Percentiles rank a stretch among this genome's conserved stretches.
phyloP scores from a whole-genome alignment of 1,284 basidiomycete genomes.

The Anthracocystis walkeri region DNA sequence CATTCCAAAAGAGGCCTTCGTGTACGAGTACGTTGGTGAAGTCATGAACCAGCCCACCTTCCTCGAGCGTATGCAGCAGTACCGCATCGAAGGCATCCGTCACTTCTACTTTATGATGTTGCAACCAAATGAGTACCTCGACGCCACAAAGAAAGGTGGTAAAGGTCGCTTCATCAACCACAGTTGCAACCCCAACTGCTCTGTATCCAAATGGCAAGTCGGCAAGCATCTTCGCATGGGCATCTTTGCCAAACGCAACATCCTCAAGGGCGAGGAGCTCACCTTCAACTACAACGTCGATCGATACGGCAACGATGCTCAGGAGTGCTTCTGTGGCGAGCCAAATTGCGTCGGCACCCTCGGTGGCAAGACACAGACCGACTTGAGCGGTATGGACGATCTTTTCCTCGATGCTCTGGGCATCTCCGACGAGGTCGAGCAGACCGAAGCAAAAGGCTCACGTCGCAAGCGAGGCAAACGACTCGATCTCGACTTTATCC shows the following conservation, averaged over 20 bases:
- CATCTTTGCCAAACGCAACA: constrained; percentile 90
- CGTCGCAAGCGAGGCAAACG: constrained; percentile 92
- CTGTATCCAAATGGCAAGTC: constrained; percentile 99
- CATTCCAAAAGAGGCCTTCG: constrained; percentile 82
- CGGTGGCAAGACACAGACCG: constrained; percentile 98
- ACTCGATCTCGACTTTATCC: constrained; percentile 88
- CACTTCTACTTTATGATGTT: constrained; percentile 99
- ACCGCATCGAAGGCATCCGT: constrained; percentile 89
- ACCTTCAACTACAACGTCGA: constrained; percentile 99
- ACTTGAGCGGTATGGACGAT: constrained; percentile 91
- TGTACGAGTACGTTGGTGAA: constrained; percentile 98
- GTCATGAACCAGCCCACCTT: constrained; percentile 90
- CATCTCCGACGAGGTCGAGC: constrained; percentile 89
- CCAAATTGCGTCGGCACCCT: constrained; percentile 94
- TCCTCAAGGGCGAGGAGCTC: constrained; percentile 87
- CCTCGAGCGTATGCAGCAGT: constrained; percentile 91
- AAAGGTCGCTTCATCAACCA: constrained; percentile 98
- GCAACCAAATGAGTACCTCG: constrained; percentile 98
- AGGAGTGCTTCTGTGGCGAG: constrained; percentile 95
- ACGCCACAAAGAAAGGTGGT: constrained; percentile 96
- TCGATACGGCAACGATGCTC: constrained; percentile 96
- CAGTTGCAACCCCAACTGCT: constrained; percentile 97
- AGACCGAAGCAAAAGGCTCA: constrained; percentile 81
- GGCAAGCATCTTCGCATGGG: constrained; percentile 94
- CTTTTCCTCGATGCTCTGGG: constrained; percentile 96